Conservation (phyloP, 2,329 filamentous ascomycete species). For the Paraphaeosphaeria sporulosa region DNA sequence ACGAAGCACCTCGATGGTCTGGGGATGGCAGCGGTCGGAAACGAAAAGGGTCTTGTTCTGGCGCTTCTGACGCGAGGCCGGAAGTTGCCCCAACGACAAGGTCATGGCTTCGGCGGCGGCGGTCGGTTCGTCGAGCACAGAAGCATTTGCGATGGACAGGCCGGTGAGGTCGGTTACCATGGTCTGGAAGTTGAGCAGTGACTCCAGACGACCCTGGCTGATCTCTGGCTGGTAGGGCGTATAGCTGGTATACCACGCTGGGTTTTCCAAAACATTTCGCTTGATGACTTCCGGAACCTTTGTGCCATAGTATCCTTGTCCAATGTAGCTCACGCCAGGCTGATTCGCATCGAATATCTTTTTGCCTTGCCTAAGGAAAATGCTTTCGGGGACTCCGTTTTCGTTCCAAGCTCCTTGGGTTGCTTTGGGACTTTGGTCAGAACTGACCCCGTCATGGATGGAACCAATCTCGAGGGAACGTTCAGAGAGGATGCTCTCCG, state of each 20-base stretch:
- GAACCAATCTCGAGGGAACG: slow-evolving; percentile 65
- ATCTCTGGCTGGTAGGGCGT: slow-evolving; percentile 98
- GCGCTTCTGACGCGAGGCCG: slow-evolving; percentile 74
- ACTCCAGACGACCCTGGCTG: slow-evolving; percentile 92
- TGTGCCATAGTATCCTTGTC: slow-evolving; percentile 88
- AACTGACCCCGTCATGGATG: slow-evolving; percentile 7
- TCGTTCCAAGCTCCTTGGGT: slow-evolving; percentile 52
- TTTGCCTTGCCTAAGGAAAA: slow-evolving; percentile 62
- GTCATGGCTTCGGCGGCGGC: slow-evolving; percentile 97
- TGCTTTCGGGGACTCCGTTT: slow-evolving; percentile 61
- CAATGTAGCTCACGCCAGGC: slow-evolving; percentile 75
- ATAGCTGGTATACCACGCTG: slow-evolving; percentile 97
- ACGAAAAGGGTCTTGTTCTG: slow-evolving; percentile 83
- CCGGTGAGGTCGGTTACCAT: slow-evolving; percentile 88
- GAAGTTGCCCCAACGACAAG: slow-evolving; percentile 79
- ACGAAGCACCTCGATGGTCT: slow-evolving; percentile 83
- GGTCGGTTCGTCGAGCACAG: slow-evolving; percentile 87
- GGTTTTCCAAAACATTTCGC: slow-evolving; percentile 89
- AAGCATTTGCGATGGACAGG: slow-evolving; percentile 88
- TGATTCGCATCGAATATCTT: slow-evolving; percentile 68
- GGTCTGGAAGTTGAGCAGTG: slow-evolving; percentile 94
- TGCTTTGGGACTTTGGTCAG: slow-evolving; percentile 35
- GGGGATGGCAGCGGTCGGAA: slow-evolving; percentile 81
- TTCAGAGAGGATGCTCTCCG: slow-evolving; percentile 76
- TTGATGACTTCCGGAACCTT: slow-evolving; percentile 88